These are phyloP conservation scores for Pythium pyrilobum DNA, from an alignment of 352 stramenopile genomes.

Conservation along the genomic window DNA sequence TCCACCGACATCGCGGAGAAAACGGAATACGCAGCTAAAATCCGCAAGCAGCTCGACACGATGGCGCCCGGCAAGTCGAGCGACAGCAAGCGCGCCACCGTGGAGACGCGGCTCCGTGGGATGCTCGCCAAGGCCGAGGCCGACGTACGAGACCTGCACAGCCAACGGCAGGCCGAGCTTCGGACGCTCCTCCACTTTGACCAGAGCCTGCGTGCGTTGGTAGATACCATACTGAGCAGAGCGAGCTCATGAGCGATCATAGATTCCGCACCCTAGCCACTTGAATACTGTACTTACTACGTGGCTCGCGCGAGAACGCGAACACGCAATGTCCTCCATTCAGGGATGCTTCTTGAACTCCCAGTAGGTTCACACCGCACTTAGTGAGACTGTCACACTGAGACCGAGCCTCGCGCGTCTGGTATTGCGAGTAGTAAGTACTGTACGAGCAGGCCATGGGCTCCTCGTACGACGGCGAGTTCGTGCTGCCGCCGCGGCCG, in stretches of 20 bases:
- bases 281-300: too few species aligned
- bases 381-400: too few species aligned
- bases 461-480: constrained; percentile 5
- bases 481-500: constrained; percentile 5
- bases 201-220: not conserved
- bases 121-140: not conserved
- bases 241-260: too few species aligned
- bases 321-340: too few species aligned
- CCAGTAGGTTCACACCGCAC: too few species aligned
- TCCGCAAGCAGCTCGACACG: not conserved
- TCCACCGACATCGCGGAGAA: not conserved
- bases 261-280: too few species aligned
- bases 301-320: too few species aligned
- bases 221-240: too few species aligned
- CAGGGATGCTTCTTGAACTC: too few species aligned
- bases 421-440: too few species aligned
- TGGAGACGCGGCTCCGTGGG: not conserved
- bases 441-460: not conserved
- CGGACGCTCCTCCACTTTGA: constrained; percentile 8
- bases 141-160: not conserved
- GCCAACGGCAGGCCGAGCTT: not conserved
- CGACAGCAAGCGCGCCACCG: not conserved
- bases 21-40: not conserved
- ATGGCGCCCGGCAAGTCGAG: not conserved
- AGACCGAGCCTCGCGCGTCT: too few species aligned